phyloP scores from a whole-genome alignment of 768 basidiomycete species.

The Termitomyces sp. region DNA sequence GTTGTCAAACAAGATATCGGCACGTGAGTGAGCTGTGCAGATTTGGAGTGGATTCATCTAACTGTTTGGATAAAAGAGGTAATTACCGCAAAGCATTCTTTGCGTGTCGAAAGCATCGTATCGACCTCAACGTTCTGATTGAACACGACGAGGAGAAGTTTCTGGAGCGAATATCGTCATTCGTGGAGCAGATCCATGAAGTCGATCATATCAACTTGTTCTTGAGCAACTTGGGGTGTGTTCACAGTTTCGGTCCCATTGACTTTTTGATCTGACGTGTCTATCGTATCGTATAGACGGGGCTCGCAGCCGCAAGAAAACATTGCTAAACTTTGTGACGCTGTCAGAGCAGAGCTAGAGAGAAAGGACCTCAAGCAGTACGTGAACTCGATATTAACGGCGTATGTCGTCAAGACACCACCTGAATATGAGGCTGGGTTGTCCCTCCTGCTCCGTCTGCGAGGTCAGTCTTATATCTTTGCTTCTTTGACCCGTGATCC shows the following conservation, averaged over 20 bases:
- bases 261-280: constrained; percentile 3
- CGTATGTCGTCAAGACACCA: constrained; percentile 88
- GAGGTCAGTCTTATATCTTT: constrained; percentile 46
- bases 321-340: constrained; percentile 72
- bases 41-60: neutral
- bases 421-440: constrained; percentile 89
- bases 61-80: constrained; percentile 38
- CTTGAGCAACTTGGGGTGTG: constrained; percentile 75
- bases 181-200: constrained; percentile 84
- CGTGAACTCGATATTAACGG: constrained; percentile 87
- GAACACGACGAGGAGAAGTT: constrained; percentile 75
- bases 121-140: constrained; percentile 87
- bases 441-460: constrained; percentile 65
- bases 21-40: constrained; percentile 41
- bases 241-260: constrained; percentile 14
- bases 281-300: constrained; percentile 39
- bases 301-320: constrained; percentile 54
- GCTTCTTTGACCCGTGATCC: neutral
- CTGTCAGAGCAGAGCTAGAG: constrained; percentile 70
- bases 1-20: constrained; percentile 77
- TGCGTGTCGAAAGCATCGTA: constrained; percentile 88
- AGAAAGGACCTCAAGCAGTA: constrained; percentile 70
- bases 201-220: constrained; percentile 94
- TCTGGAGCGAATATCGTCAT: constrained; percentile 52
- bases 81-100: constrained; percentile 86